phyloP scores from a whole-genome alignment of 345 rosid species.

The Rhizophora mangle region DNA sequence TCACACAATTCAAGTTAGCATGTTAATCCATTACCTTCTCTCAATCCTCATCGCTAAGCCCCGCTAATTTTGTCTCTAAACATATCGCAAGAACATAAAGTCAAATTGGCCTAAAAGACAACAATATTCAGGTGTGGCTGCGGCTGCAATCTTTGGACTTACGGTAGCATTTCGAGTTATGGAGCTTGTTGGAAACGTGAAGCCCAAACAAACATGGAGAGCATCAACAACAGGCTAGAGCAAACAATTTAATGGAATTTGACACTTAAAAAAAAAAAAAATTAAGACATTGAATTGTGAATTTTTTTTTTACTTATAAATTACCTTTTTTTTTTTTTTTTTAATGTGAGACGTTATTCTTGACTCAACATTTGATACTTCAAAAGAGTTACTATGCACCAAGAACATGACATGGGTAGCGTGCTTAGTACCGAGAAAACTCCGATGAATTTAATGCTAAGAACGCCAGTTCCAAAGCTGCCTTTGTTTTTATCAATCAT shows the following conservation, averaged over 20 bases:
- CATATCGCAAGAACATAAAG: slow-evolving; percentile 42
- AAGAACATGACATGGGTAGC: too few relatives aligned
- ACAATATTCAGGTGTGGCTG: slow-evolving; percentile 36
- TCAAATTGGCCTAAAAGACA: slow-evolving; percentile 42
- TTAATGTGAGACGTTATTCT: slow-evolving; percentile 4
- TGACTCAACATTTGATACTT: too few relatives aligned
- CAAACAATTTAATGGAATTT: too few relatives aligned
- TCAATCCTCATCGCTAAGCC: slow-evolving; percentile 19
- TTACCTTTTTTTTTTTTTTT: slow-evolving; percentile 8
- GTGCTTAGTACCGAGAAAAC: too few relatives aligned
- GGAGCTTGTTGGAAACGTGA: not conserved
- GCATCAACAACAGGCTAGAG: too few relatives aligned
- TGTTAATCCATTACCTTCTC: slow-evolving; percentile 24
- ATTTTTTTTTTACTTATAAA: too few relatives aligned
- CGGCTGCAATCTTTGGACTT: slow-evolving; percentile 7
- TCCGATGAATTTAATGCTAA: too few relatives aligned
- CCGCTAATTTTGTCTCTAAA: slow-evolving; percentile 33
- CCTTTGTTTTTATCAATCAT: slow-evolving; percentile 37
- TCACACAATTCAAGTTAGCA: slow-evolving; percentile 40
- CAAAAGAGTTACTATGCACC: too few relatives aligned
- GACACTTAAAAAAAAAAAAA: too few relatives aligned
- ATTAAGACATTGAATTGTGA: too few relatives aligned
- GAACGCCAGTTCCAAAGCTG: slow-evolving; percentile 22
- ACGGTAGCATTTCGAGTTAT: slow-evolving; percentile 16
- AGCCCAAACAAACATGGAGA: too few relatives aligned